A percentile compares a stretch with the other conserved stretches of the same genome.
These are phyloP conservation scores for Sporothrix brunneoviolacea DNA, from an alignment of 2,329 filamentous ascomycete genomes.

Conservation along the genomic window DNA sequence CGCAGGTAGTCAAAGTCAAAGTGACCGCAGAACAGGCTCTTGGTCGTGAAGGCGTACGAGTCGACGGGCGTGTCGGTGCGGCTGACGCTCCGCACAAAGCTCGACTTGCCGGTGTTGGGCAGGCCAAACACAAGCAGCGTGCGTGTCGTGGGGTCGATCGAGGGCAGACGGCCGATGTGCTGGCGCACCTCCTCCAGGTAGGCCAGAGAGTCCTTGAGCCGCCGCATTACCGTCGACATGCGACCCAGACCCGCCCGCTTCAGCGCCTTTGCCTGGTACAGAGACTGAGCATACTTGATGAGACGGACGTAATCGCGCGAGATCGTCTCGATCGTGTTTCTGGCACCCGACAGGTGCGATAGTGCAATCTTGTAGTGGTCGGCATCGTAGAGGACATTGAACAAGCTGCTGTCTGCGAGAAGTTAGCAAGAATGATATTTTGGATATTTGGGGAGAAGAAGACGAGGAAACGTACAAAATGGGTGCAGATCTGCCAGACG, in stretches of 20 bases:
- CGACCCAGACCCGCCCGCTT: conserved; percentile 93
- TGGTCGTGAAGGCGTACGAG: conserved; percentile 93
- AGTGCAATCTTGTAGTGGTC: conserved; percentile 97
- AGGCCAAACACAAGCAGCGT: conserved; percentile 96
- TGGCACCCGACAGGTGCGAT: conserved; percentile 90
- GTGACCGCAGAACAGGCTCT: conserved; percentile 93
- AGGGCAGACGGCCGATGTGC: conserved; percentile 90
- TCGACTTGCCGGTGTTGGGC: conserved; percentile 95
- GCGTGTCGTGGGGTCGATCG: conserved; percentile 97
- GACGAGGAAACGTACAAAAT: conserved; percentile 57
- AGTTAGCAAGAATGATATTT: not conserved
- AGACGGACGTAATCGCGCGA: conserved; percentile 93
- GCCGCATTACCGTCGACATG: conserved; percentile 95
- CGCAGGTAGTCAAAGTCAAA: conserved; percentile 94
- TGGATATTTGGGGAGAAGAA: not conserved
- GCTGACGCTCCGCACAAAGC: conserved; percentile 86
- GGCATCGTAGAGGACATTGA: conserved; percentile 98
- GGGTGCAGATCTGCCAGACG: conserved; percentile 90
- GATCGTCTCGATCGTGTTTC: conserved; percentile 93
- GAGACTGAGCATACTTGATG: conserved; percentile 81
- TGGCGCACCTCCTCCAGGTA: conserved; percentile 96
- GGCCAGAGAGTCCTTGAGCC: conserved; percentile 86
- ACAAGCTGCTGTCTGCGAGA: conserved; percentile 54
- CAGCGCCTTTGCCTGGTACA: conserved; percentile 98
- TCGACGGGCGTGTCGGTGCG: conserved; percentile 94